These are phyloP conservation scores for Podospora australis DNA, from an alignment of 495 filamentous ascomycete genomes.

Conservation along the genomic window DNA sequence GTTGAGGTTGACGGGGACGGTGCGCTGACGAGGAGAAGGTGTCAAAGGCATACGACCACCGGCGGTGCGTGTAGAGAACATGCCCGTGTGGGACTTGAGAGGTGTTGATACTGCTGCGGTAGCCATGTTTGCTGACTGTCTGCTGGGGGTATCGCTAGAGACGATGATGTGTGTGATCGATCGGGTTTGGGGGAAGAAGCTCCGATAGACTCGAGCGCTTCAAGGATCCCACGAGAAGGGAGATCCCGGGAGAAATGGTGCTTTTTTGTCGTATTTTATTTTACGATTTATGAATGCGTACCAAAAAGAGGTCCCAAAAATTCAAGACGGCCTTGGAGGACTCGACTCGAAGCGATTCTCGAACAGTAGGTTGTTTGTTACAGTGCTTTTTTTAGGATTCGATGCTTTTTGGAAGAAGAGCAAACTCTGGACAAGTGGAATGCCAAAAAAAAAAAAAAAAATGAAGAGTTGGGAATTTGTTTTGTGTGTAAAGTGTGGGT, in stretches of 20 bases:
- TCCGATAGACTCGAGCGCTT: too few relatives aligned
- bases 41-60: constrained; percentile 92
- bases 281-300: background rate
- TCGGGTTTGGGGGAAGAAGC: too few relatives aligned
- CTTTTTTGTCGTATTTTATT: background rate
- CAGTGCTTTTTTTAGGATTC: background rate
- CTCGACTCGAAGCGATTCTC: background rate
- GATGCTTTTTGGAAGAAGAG: too few relatives aligned
- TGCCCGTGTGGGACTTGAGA: constrained; percentile 83
- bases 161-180: too few relatives aligned
- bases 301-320: background rate
- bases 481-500: background rate
- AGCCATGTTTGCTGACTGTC: constrained; percentile 62
- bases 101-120: constrained; percentile 84
- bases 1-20: constrained; percentile 44
- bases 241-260: too few relatives aligned
- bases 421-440: background rate
- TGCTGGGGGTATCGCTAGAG: constrained; percentile 29
- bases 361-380: background rate
- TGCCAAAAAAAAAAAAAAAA: background rate
- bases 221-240: too few relatives aligned
- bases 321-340: background rate
- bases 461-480: background rate
- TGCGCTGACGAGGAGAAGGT: constrained; percentile 67
- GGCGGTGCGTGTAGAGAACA: constrained; percentile 88